A percentile compares a stretch with the other conserved stretches of the same genome.
These are phyloP conservation scores for Trypanosoma cruzi DNA, from an alignment of 208 protist genomes.

Conservation along the genomic window DNA sequence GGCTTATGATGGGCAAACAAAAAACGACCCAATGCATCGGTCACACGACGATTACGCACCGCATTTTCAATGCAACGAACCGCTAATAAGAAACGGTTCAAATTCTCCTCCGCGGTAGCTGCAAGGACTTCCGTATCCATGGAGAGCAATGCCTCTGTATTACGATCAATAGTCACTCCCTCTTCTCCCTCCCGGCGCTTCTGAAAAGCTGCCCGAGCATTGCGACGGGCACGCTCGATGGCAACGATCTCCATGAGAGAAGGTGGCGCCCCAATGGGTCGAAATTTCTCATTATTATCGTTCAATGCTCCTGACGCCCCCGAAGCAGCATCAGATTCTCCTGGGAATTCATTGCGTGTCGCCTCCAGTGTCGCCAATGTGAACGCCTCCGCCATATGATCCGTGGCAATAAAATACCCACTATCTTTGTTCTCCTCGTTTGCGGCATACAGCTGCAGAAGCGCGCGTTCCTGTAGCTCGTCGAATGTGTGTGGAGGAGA, in stretches of 20 bases:
- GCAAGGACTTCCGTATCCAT: slow-evolving; percentile 33
- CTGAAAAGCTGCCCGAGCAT: slow-evolving; percentile 17
- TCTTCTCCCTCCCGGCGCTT: not conserved
- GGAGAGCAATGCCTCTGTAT: slow-evolving; percentile 4
- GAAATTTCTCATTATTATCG: not conserved
- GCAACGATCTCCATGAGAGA: slow-evolving; percentile 64
- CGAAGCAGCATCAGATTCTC: not conserved
- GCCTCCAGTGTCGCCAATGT: slow-evolving; percentile 42
- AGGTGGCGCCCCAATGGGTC: slow-evolving; percentile 38
- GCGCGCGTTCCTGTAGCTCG: slow-evolving; percentile 55
- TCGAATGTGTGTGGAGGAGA: slow-evolving; percentile 50
- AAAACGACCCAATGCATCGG: slow-evolving; percentile 54
- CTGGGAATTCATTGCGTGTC: slow-evolving; percentile 5
- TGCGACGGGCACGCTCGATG: slow-evolving; percentile 28
- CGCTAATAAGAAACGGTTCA: slow-evolving; percentile 63
- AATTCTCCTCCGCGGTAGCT: slow-evolving; percentile 40
- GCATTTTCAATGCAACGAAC: slow-evolving; percentile 66
- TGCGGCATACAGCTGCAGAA: slow-evolving; percentile 67
- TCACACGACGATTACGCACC: slow-evolving; percentile 55
- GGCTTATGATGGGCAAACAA: slow-evolving; percentile 70
- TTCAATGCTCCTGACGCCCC: not conserved
- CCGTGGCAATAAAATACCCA: slow-evolving; percentile 62
- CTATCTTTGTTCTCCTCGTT: slow-evolving; percentile 32
- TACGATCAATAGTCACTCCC: not conserved
- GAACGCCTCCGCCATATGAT: slow-evolving; percentile 72